Percentiles rank a stretch among this genome's conserved stretches.
Conservation (phyloP, 768 basidiomycete genomes). For the Asterophora parasitica region DNA sequence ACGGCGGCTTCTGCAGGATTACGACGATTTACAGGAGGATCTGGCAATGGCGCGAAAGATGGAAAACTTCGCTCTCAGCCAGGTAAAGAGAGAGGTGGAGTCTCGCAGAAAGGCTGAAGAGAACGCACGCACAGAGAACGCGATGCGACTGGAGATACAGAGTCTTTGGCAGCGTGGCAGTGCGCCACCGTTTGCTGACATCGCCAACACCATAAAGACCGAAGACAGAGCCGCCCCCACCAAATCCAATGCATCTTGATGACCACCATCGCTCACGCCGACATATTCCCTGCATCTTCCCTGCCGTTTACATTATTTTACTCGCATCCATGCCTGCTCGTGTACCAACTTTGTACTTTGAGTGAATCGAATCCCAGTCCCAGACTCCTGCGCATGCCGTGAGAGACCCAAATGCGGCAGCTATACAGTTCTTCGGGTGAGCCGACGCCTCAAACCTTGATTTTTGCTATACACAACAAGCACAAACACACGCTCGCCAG, state of each 20-base stretch:
- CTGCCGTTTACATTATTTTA: conserved; percentile 4
- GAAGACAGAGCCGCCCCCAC: background rate
- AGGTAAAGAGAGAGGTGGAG: conserved; percentile 41
- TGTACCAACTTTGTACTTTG: no score
- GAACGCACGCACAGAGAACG: conserved; percentile 37
- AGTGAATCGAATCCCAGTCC: background rate
- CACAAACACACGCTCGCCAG: conserved; percentile 40
- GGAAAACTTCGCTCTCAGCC: conserved; percentile 24
- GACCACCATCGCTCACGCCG: background rate
- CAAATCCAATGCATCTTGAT: background rate
- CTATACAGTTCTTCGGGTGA: conserved; percentile 41
- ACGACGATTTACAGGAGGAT: conserved; percentile 29
- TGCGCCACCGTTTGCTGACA: conserved; percentile 8
- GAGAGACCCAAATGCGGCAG: conserved; percentile 17
- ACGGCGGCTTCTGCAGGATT: conserved; percentile 30
- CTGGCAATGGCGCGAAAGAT: conserved; percentile 25
- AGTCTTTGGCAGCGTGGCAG: conserved; percentile 6
- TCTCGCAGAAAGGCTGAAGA: conserved; percentile 64
- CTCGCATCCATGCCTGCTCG: background rate
- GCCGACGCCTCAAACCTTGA: conserved; percentile 42
- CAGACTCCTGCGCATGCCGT: background rate
- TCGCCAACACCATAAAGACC: conserved; percentile 13
- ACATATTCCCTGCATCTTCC: conserved; percentile 2
- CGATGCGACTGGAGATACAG: conserved; percentile 17
- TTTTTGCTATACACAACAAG: conserved; percentile 37